Percentiles rank a stretch among this genome's conserved stretches.
These are phyloP conservation scores for Platanthera guangdongensis DNA, from an alignment of 106 monocot species.

Conservation along the genomic window DNA sequence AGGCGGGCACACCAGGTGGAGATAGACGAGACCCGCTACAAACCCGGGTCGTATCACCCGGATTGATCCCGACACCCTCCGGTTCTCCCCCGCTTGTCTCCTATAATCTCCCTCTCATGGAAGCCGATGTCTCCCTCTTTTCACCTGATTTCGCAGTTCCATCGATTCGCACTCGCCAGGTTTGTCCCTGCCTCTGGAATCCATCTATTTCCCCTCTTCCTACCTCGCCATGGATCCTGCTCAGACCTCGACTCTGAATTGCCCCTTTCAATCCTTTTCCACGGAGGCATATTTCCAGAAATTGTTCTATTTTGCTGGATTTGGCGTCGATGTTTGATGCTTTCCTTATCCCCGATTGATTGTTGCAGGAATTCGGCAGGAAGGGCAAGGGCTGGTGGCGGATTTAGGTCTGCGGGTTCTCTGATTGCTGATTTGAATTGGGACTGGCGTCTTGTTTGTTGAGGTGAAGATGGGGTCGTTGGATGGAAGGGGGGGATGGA, in stretches of 20 bases:
- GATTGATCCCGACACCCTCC: too few relatives aligned
- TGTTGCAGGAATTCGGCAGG: neutral
- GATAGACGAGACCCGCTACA: too few relatives aligned
- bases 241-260: neutral
- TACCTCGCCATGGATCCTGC: neutral
- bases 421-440: neutral
- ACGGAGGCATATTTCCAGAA: neutral
- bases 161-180: slow-evolving; percentile 3
- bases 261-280: neutral
- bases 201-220: neutral
- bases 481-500: neutral
- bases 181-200: neutral
- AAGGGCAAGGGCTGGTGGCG: neutral
- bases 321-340: neutral
- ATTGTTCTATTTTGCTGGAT: neutral
- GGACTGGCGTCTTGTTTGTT: neutral
- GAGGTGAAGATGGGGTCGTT: slow-evolving; percentile 9
- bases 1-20: too few relatives aligned
- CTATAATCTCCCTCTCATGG: slow-evolving; percentile 14
- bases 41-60: too few relatives aligned
- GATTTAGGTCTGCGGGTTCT: neutral
- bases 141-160: neutral
- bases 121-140: slow-evolving; percentile 20
- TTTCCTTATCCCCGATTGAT: neutral
- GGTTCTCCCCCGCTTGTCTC: slow-evolving; percentile 3